Evolutionary conservation across 768 basidiomycete species (phyloP), one percentile per base, ranked within the genome.

Genomic region (Hygrophorus russula): DNA sequence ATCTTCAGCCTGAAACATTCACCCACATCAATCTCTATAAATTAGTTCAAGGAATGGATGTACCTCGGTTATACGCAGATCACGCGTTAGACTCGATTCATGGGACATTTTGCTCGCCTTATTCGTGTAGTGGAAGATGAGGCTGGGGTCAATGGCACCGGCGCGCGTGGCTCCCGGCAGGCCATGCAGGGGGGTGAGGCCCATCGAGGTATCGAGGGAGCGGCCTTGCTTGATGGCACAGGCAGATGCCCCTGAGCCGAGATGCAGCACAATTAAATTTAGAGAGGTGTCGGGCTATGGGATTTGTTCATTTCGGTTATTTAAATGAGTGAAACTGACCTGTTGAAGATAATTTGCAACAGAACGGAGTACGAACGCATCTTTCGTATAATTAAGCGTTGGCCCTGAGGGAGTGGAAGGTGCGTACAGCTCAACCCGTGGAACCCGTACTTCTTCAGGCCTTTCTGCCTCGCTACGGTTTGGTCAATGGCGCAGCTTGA

Each of bases 171-270:
- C 89, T 12, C 92, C 91, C 3, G 91, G 89, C 0, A 94, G 66
- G 2, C 90, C 90, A 43, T 78, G 78, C n/a, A 91, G 61, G 3
- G 90, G 91, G 1, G 92, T 92, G 30, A 96, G 72, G 2, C 90
- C 91, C 92, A 96, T 96, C 30, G 77, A 81, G 1, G 89, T 93
- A 59, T 94, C 88, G 49, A 82, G 68, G 15, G 84, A 87, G 46
- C 71, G 63, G 15, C 92, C 92, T 31, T 67, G 56, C 39, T 70
- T 68, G 57, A 94, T 81, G 13, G 78, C 78, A 58, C 88, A 91
- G 11, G 73, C 76, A 11, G 82, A 88, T 0, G 90, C 91, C 11
- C 92, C 92, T n/a, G 86, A 87, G 4, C 91, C 91, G 44, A 94
- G 75, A 59, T 94, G 92, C 24, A 89, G 68, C 12, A 88, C 69